These are phyloP conservation scores for Claviceps paspali DNA, from an alignment of 2,329 filamentous ascomycete genomes.

Conservation along the genomic window DNA sequence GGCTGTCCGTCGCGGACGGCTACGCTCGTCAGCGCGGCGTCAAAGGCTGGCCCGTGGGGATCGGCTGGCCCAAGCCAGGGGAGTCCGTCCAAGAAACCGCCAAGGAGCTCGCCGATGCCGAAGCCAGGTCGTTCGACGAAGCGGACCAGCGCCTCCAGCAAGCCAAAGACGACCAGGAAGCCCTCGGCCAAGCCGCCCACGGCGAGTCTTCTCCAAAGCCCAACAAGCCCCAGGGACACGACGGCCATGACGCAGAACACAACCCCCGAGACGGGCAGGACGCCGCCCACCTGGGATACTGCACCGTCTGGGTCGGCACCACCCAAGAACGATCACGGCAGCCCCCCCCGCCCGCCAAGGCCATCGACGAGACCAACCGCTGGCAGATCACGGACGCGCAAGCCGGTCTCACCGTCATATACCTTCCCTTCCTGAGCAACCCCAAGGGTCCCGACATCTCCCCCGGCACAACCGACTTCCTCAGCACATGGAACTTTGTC, in stretches of 20 bases:
- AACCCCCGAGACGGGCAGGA: slow-evolving; percentile 27
- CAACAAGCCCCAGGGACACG: slow-evolving; percentile 8
- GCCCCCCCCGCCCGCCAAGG: slow-evolving; percentile 35
- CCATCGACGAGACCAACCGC: slow-evolving; percentile 45
- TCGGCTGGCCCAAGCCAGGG: slow-evolving; percentile 69
- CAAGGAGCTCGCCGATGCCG: slow-evolving; percentile 49
- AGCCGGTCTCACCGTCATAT: slow-evolving; percentile 78
- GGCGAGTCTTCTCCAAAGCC: slow-evolving; percentile 8
- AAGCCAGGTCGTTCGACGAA: slow-evolving; percentile 43
- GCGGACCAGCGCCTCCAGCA: slow-evolving; percentile 47
- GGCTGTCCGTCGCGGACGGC: slow-evolving; percentile 86
- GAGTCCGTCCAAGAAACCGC: slow-evolving; percentile 44
- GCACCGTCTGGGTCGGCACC: slow-evolving; percentile 87
- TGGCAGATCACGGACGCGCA: slow-evolving; percentile 56
- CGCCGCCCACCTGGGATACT: slow-evolving; percentile 65
- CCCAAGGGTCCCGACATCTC: slow-evolving; percentile 67
- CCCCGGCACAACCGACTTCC: slow-evolving; percentile 67
- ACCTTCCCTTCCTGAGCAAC: slow-evolving; percentile 81
- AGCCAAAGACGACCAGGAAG: slow-evolving; percentile 35
- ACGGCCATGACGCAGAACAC: slow-evolving; percentile 21
- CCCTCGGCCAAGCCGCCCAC: slow-evolving; percentile 12
- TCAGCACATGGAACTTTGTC: slow-evolving; percentile 96
- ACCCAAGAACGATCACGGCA: slow-evolving; percentile 53
- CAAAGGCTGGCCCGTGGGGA: slow-evolving; percentile 85
- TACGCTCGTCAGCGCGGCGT: slow-evolving; percentile 82